Percentiles rank a stretch among this genome's conserved stretches.
Evolutionary conservation across 176 grass and related monocot species (phyloP).

Genomic region (Stipa capillata): DNA sequence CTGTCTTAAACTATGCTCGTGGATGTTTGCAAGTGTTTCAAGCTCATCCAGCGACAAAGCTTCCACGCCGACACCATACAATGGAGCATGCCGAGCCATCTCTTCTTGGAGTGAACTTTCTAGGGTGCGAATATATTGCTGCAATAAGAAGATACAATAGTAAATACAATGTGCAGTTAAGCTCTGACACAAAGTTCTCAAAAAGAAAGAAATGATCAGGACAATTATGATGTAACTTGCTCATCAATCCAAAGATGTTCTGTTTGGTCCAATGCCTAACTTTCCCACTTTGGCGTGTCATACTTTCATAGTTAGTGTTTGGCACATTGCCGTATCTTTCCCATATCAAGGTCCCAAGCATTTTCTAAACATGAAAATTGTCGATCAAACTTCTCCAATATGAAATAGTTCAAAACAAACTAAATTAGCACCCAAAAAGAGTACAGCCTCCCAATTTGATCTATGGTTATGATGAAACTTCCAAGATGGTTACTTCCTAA

Average conservation of each 20-base stretch:
- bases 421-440: neutral
- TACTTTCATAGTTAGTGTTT: neutral
- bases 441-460: neutral
- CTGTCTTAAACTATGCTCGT: constrained; percentile 68
- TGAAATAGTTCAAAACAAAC: neutral
- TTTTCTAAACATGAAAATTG: neutral
- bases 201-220: neutral
- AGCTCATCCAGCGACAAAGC: constrained; percentile 67
- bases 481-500: neutral
- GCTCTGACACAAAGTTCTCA: neutral
- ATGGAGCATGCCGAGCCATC: constrained; percentile 78
- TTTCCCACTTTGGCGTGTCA: neutral
- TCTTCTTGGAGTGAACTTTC: constrained; percentile 89
- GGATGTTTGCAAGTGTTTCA: constrained; percentile 69
- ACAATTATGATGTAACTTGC: neutral
- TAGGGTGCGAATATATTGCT: constrained; percentile 92
- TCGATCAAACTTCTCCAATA: neutral
- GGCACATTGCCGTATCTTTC: neutral
- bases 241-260: neutral
- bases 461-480: neutral
- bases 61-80: constrained; percentile 79
- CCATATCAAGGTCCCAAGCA: neutral
- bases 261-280: neutral
- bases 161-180: constrained; percentile 3
- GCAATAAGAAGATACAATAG: constrained; percentile 26